A percentile compares a stretch with the other conserved stretches of the same genome.
Evolutionary conservation across 2,329 filamentous ascomycete species (phyloP).

Genomic region (Monosporascus cannonballus): DNA sequence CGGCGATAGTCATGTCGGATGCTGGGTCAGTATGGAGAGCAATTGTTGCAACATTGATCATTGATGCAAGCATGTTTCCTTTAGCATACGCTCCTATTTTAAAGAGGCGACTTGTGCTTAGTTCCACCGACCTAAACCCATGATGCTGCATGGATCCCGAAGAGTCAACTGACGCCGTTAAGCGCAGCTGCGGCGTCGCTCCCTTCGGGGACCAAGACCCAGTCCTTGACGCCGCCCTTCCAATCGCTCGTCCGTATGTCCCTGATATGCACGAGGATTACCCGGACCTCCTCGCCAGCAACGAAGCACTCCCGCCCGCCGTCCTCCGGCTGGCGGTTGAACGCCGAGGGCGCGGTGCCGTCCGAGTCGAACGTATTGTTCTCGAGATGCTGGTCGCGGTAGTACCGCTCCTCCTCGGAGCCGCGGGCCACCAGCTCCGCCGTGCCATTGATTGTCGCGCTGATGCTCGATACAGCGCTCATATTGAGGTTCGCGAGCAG

Average conservation of each 20-base stretch:
- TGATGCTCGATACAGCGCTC: conserved; percentile 79
- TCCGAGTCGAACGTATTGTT: conserved; percentile 81
- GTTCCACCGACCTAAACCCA: no score
- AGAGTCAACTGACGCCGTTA: conserved; percentile 33
- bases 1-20: no score
- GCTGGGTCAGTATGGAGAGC: no score
- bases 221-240: conserved; percentile 91
- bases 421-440: conserved; percentile 68
- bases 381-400: conserved; percentile 74
- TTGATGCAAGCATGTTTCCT: no score
- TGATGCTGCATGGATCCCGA: no score
- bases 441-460: conserved; percentile 86
- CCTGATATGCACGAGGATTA: conserved; percentile 78
- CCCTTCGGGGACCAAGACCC: conserved; percentile 38
- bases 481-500: conserved; percentile 89
- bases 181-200: conserved; percentile 17
- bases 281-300: conserved; percentile 74
- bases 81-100: no score
- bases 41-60: no score
- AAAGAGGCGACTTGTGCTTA: no score
- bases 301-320: conserved; percentile 60
- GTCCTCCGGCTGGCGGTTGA: conserved; percentile 29
- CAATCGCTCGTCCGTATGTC: conserved; percentile 88
- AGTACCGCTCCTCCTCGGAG: conserved; percentile 79
- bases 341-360: conserved; percentile 31